Evolutionary conservation across 768 basidiomycete species (phyloP), one percentile per base, ranked within the genome.

Genomic region (Lentinula guzmanii): DNA sequence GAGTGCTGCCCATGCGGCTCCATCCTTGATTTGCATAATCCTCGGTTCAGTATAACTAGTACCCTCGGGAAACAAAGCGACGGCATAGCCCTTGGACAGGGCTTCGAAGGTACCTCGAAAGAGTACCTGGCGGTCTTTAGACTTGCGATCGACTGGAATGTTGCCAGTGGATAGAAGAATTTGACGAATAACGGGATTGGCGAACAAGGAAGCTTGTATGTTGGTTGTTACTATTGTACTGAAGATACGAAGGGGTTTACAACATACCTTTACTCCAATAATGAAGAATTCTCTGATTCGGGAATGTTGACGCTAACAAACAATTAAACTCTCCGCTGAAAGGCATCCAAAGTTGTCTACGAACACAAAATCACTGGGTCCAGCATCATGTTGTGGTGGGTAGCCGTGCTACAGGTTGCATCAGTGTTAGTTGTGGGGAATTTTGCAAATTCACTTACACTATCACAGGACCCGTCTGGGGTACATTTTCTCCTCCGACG

Each of bases 381-480:
- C 37, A 96, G 81, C 81, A 93, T 94, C 94, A 95, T 96, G 72
- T 97, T 98, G 68, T 94, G 90, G 70, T 97, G 95, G 3, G 91
- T 92, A 46, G 87, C 89, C 2, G 89, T 84, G 42, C 91, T 93
- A 70, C 52, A 63, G 60, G 64, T 61, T 61, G 28, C 28, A 28
- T 28, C 56, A 69, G 51, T 39, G 37, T 34, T 9, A 52, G 13
- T 18, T 28, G 7, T 13, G 53, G 31, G 31, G 11, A 54, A 15
- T 18, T 18, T n/a, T n/a, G 37, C 37, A 15, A 52, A 63, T 46
- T 84, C 89, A 52, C 51, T 72, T 77, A 95, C 93, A 95, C 87
- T 66, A 98, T 91, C 66, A 97, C 86, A n/a, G 95, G 94, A 1
- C 94, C 95, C 63, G 89, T 81, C 68, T 71, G 74, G 3, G 96